A percentile compares a stretch with the other conserved stretches of the same genome.
phyloP scores from a whole-genome alignment of 2,329 filamentous ascomycete species.

The Monilinia vaccinii-corymbosi region DNA sequence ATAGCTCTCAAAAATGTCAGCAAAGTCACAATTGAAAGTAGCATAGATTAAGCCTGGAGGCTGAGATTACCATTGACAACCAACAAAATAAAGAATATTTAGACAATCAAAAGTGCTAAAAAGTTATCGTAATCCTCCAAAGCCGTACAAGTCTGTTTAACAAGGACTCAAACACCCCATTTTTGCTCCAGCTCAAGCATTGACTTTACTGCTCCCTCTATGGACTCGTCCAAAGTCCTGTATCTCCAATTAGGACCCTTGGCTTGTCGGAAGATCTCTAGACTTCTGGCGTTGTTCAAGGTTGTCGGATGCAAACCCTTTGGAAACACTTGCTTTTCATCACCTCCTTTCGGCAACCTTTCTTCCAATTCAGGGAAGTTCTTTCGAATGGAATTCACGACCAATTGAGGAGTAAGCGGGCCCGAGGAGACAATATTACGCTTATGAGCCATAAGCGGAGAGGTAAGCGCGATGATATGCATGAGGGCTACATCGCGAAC shows the following conservation, averaged over 20 bases:
- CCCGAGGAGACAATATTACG: constrained; percentile 50
- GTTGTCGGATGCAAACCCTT: constrained; percentile 19
- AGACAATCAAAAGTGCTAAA: background rate
- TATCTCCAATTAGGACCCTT: constrained; percentile 19
- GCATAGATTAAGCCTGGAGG: background rate
- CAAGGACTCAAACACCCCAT: background rate
- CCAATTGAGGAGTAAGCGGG: constrained; percentile 48
- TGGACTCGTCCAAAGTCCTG: constrained; percentile 22
- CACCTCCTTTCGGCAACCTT: constrained; percentile 34
- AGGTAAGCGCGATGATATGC: constrained; percentile 47
- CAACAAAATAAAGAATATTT: background rate
- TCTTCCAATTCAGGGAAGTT: constrained; percentile 42
- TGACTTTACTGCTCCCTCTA: constrained; percentile 23
- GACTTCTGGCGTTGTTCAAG: constrained; percentile 18
- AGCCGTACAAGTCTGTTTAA: background rate
- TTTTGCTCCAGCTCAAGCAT: constrained; percentile 24
- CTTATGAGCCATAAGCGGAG: constrained; percentile 46
- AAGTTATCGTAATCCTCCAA: background rate
- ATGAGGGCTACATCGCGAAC: constrained; percentile 51
- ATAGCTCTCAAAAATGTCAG: background rate
- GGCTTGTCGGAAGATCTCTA: constrained; percentile 10
- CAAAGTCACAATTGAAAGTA: background rate
- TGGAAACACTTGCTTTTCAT: constrained; percentile 24
- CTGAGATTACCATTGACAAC: background rate
- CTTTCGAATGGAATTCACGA: constrained; percentile 44